These are phyloP conservation scores for Cutaneotrichosporon cutaneum DNA, from an alignment of 1,284 basidiomycete species.

Conservation along the genomic window DNA sequence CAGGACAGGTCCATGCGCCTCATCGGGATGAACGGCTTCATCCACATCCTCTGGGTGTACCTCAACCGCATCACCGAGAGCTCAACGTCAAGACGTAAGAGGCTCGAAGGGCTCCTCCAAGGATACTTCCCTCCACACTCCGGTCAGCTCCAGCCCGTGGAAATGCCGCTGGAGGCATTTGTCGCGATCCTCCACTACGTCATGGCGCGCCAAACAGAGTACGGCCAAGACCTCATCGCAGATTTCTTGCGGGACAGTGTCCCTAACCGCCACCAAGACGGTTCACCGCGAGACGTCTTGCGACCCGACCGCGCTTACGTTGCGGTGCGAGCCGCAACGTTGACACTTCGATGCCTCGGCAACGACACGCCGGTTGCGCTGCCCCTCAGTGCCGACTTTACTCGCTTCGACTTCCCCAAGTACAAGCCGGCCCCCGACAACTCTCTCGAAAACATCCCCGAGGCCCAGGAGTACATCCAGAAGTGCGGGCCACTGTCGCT, in stretches of 20 bases:
- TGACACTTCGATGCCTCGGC: conserved; percentile 71
- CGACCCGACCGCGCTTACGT: conserved; percentile 72
- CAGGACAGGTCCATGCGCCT: conserved; percentile 77
- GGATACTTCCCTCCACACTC: conserved; percentile 76
- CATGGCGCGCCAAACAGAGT: conserved; percentile 80
- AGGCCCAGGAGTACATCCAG: conserved; percentile 74
- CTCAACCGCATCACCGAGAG: conserved; percentile 88
- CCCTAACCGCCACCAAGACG: conserved; percentile 49
- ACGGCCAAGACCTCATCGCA: conserved; percentile 76
- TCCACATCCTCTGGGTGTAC: conserved; percentile 90
- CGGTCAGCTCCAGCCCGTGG: conserved; percentile 64
- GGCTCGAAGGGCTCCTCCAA: conserved; percentile 73
- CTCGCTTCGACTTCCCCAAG: conserved; percentile 51
- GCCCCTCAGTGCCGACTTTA: conserved; percentile 74
- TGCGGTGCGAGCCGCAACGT: conserved; percentile 72
- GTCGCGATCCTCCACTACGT: conserved; percentile 79
- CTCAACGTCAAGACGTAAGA: conserved; percentile 70
- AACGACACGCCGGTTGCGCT: conserved; percentile 70
- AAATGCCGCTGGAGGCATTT: conserved; percentile 74
- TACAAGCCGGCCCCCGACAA: conserved; percentile 67
- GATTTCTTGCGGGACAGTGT: conserved; percentile 71
- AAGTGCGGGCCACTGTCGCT: conserved; percentile 65
- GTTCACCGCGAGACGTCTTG: conserved; percentile 53
- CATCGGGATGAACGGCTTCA: conserved; percentile 74
- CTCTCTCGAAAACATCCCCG: conserved; percentile 64